Evolutionary conservation across 208 protist species (phyloP).

Genomic region (Zelonia costaricensis): DNA sequence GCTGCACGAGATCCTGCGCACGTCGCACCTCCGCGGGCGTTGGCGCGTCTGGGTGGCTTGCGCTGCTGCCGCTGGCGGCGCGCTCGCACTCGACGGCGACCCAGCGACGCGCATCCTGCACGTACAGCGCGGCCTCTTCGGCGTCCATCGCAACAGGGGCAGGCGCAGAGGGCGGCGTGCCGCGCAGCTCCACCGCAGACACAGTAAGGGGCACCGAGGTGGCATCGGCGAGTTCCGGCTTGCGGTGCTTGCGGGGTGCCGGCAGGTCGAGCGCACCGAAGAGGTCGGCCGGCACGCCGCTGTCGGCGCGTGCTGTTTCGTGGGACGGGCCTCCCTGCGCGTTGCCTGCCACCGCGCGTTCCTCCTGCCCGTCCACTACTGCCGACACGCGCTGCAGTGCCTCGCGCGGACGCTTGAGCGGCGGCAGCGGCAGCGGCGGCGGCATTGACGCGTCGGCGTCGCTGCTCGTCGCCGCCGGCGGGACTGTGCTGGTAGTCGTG

Average conservation of each 20-base stretch:
- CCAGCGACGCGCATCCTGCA: slow-evolving; percentile 20
- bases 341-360: neutral
- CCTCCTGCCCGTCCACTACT: neutral
- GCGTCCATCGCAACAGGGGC: neutral
- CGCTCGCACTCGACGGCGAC: slow-evolving; percentile 29
- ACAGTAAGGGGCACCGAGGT: too few species aligned
- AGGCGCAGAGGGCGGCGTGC: neutral
- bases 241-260: slow-evolving; percentile 15
- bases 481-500: too few species aligned
- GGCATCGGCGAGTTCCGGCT: slow-evolving; percentile 8
- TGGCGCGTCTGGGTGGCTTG: neutral
- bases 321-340: neutral
- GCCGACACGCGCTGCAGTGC: neutral
- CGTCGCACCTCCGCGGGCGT: neutral
- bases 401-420: slow-evolving; percentile 24
- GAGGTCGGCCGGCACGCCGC: slow-evolving; percentile 4
- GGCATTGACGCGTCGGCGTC: neutral
- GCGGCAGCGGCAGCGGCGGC: slow-evolving; percentile 6
- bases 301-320: neutral
- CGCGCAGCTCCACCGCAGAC: too few species aligned
- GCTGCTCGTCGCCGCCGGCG: neutral
- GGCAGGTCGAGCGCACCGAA: slow-evolving; percentile 14
- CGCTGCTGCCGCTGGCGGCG: neutral
- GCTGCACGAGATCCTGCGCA: slow-evolving; percentile 6
- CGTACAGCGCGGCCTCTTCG: slow-evolving; percentile 2